A percentile compares a stretch with the other conserved stretches of the same genome.
These are phyloP conservation scores for Exophiala mesophila DNA, from an alignment of 2,329 filamentous ascomycete species.

Conservation along the genomic window DNA sequence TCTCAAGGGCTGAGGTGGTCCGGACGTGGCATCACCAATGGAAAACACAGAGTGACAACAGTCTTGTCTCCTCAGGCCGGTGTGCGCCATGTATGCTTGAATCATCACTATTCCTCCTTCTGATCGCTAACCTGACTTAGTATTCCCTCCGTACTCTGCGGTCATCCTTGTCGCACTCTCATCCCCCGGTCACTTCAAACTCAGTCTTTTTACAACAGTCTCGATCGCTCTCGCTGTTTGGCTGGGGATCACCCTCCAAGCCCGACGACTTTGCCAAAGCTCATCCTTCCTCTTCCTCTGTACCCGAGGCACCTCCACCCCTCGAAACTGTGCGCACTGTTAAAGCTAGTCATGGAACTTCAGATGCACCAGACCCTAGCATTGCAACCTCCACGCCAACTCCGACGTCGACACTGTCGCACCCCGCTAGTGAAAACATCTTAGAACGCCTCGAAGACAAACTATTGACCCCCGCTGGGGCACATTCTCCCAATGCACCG, in stretches of 20 bases:
- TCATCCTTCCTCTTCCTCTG: constrained; percentile 1
- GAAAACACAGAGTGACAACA: constrained; percentile 8
- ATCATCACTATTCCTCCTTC: too few relatives aligned
- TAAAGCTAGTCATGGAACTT: constrained; percentile 16
- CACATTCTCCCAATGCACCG: background rate
- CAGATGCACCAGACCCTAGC: constrained; percentile 16
- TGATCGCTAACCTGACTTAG: too few relatives aligned
- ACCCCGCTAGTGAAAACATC: constrained; percentile 13
- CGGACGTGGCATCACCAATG: constrained; percentile 13
- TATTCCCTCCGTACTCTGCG: constrained; percentile 9
- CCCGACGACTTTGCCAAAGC: background rate
- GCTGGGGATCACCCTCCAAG: constrained; percentile 16
- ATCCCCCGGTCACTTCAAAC: background rate
- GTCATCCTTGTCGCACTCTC: constrained; percentile 4
- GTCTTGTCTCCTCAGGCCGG: too few relatives aligned
- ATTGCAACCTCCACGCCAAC: constrained; percentile 4
- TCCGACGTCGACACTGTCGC: constrained; percentile 4
- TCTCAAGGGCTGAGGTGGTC: constrained; percentile 20
- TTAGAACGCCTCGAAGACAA: constrained; percentile 15
- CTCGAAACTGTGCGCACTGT: background rate
- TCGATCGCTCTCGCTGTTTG: constrained; percentile 23
- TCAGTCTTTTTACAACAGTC: constrained; percentile 14
- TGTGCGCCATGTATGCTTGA: too few relatives aligned
- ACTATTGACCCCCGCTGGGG: constrained; percentile 16
- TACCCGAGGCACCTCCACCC: background rate